Percentiles rank a stretch among this genome's conserved stretches.
phyloP scores from a whole-genome alignment of 352 stramenopile species.

The Pythium grandisporangium region DNA sequence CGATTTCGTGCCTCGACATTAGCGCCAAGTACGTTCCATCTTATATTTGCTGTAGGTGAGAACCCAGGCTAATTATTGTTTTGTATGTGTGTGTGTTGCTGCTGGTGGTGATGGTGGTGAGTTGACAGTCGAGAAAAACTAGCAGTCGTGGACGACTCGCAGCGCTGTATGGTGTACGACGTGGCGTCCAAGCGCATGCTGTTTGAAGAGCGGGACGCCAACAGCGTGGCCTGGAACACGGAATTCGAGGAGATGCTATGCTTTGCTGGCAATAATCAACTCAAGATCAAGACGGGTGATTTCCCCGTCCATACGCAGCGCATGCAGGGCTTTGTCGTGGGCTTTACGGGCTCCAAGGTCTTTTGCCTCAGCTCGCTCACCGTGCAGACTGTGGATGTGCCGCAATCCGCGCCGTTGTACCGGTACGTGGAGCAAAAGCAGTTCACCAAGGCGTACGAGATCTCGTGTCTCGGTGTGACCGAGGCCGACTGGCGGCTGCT shows the following conservation, averaged over 20 bases:
- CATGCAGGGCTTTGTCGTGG: conserved; percentile 90
- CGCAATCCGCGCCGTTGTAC: conserved; percentile 82
- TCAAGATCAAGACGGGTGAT: conserved; percentile 88
- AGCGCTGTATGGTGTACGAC: conserved; percentile 89
- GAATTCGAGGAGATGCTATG: conserved; percentile 94
- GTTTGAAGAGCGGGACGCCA: conserved; percentile 79
- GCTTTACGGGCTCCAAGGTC: conserved; percentile 89
- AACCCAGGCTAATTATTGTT: no score
- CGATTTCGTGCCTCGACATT: conserved; percentile 87
- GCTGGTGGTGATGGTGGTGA: no score
- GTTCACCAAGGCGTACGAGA: conserved; percentile 80
- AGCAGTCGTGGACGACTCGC: conserved; percentile 86
- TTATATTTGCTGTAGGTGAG: no score
- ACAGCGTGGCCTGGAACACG: conserved; percentile 91
- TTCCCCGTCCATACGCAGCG: conserved; percentile 86
- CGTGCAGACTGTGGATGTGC: conserved; percentile 89
- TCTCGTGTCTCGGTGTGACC: conserved; percentile 93
- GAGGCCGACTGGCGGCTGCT: conserved; percentile 86
- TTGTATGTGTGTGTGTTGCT: no score
- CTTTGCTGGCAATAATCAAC: conserved; percentile 80
- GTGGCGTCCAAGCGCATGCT: conserved; percentile 85
- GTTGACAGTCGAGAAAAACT: conserved; percentile 71
- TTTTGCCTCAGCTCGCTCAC: conserved; percentile 85
- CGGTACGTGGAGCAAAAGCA: conserved; percentile 87
- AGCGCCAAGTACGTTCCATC: conserved; percentile 78